Evolutionary conservation across 1,284 basidiomycete genomes (phyloP).

Genomic region (Boletus smithii): DNA sequence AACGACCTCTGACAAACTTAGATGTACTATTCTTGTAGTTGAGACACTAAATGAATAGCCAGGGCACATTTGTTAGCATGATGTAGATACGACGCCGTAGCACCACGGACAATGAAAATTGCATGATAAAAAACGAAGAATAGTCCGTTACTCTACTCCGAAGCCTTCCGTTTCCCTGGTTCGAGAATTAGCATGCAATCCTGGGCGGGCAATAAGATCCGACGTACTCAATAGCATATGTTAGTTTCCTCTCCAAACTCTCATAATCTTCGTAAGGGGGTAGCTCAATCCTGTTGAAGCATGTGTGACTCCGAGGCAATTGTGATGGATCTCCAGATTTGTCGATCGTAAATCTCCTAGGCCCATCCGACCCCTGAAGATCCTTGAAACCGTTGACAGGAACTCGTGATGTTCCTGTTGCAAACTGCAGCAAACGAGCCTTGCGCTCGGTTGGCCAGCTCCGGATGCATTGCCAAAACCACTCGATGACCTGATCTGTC

Average conservation of each 20-base stretch:
- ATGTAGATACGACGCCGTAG: constrained; percentile 16
- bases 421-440: constrained; percentile 91
- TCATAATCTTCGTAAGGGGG: constrained; percentile 91
- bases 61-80: constrained; percentile 5
- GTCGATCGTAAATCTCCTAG: constrained; percentile 92
- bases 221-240: constrained; percentile 84
- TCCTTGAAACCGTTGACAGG: constrained; percentile 99
- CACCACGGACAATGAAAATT: constrained; percentile 1
- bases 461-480: constrained; percentile 99
- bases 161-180: constrained; percentile 63
- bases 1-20: background rate
- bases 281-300: constrained; percentile 89
- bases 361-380: constrained; percentile 95
- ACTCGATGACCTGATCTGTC: constrained; percentile 94
- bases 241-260: constrained; percentile 85
- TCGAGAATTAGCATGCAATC: constrained; percentile 3
- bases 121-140: constrained; percentile 4
- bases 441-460: constrained; percentile 97
- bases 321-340: constrained; percentile 92
- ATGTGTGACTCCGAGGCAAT: constrained; percentile 86
- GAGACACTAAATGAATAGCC: constrained; percentile 1
- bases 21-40: constrained; percentile 3
- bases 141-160: constrained; percentile 29
- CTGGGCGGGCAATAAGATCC: background rate
- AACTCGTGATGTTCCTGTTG: constrained; percentile 94